Evolutionary conservation across 148 eudicot species (phyloP).

Genomic region (Silene latifolia): DNA sequence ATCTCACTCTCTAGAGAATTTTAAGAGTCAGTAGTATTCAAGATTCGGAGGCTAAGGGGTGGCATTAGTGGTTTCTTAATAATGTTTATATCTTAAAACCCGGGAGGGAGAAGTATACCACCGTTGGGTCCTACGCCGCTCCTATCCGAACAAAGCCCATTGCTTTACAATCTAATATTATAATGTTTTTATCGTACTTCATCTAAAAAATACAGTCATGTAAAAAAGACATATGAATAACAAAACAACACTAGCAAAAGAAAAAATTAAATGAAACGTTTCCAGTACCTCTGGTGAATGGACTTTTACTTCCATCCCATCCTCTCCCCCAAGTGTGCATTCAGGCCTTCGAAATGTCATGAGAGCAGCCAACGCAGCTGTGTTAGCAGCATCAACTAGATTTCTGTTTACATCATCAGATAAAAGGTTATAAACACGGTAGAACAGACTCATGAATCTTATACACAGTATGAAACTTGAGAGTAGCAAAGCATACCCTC

Average conservation of each 20-base stretch:
- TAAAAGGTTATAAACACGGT: not conserved
- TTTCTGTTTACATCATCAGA: slow-evolving; percentile 42
- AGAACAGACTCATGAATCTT: not conserved
- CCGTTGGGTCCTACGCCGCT: too few species aligned
- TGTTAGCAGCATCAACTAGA: slow-evolving; percentile 97
- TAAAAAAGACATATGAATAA: not conserved
- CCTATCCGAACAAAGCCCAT: too few species aligned
- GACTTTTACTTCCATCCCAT: slow-evolving; percentile 67
- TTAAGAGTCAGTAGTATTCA: too few species aligned
- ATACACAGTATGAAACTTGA: slow-evolving; percentile 7
- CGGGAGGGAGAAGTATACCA: too few species aligned
- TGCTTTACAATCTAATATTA: too few species aligned
- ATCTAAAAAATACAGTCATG: too few species aligned
- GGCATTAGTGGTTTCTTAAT: too few species aligned
- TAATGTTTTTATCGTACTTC: too few species aligned
- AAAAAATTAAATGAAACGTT: slow-evolving; percentile 2
- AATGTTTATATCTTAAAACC: too few species aligned
- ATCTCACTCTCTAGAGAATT: too few species aligned
- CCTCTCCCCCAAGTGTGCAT: slow-evolving; percentile 74
- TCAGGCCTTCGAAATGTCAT: slow-evolving; percentile 87
- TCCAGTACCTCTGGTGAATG: slow-evolving; percentile 72
- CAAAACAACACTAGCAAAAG: not conserved
- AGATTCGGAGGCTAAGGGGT: too few species aligned
- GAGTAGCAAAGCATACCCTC: slow-evolving; percentile 53
- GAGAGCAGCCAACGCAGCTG: slow-evolving; percentile 92